Conservation (phyloP, 192 early-diverging fungal genomes). For the Gorgonomyces haynaldii region DNA sequence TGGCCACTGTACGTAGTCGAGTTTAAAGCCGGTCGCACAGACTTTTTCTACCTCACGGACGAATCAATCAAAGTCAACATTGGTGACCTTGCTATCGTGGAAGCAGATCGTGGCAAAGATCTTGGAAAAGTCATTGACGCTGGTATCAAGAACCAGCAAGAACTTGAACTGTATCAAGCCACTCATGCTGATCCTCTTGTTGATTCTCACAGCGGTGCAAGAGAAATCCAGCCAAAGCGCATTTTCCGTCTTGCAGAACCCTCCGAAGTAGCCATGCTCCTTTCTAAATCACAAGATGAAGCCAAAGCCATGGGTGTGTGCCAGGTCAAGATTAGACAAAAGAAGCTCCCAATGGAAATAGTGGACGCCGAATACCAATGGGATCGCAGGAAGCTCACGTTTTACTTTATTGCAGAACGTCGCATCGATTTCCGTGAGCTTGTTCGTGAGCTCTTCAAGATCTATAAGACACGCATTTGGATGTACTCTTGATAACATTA, state of each 20-base stretch:
- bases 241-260: constrained; percentile 74
- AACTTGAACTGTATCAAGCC: constrained; percentile 37
- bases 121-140: constrained; percentile 76
- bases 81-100: constrained; percentile 75
- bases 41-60: constrained; percentile 66
- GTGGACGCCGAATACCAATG: constrained; percentile 98
- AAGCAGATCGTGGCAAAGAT: constrained; percentile 84
- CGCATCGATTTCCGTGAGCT: constrained; percentile 94
- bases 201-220: constrained; percentile 31
- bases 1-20: constrained; percentile 70
- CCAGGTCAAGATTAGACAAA: constrained; percentile 78
- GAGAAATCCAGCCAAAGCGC: constrained; percentile 82
- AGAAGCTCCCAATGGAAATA: constrained; percentile 88
- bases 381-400: constrained; percentile 94
- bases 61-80: constrained; percentile 28
- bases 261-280: constrained; percentile 68
- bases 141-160: constrained; percentile 40
- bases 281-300: constrained; percentile 78
- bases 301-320: constrained; percentile 76
- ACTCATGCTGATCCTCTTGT: constrained; percentile 37
- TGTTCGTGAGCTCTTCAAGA: constrained; percentile 90
- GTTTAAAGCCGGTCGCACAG: constrained; percentile 78
- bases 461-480: constrained; percentile 98
- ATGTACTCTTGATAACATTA: constrained; percentile 39
- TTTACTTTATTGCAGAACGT: constrained; percentile 87